Evolutionary conservation across 2,329 filamentous ascomycete species (phyloP), one percentile per base, ranked within the genome.

Genomic region (Intubia oerlemansii): DNA sequence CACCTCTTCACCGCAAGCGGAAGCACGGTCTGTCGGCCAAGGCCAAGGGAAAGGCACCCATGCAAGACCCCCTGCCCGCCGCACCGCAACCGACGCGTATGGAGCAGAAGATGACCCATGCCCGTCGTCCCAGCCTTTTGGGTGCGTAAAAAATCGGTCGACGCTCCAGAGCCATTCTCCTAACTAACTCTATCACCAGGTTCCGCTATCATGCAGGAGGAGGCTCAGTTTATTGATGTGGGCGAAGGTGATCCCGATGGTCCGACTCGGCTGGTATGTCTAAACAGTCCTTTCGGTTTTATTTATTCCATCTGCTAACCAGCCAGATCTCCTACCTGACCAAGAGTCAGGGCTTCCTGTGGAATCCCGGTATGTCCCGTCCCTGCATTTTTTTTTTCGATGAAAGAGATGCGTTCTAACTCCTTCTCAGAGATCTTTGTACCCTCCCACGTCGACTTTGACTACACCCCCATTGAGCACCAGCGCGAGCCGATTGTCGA

Each of bases 301-400:
- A n/a, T n/a, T n/a, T n/a, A n/a, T n/a, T n/a, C n/a, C n/a, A n/a
- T n/a, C n/a, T n/a, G n/a, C n/a, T n/a, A n/a, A n/a, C n/a, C n/a
- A n/a, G n/a, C n/a, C n/a, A n/a, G n/a, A 80, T 84, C 38, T 78
- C 75, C 14, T 85, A 80, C 46, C 66, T 84, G 28, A 72, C 77
- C 35, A 74, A 72, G 5, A 76, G 70, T 43, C 77, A 85, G 50
- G 77, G 77, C 32, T 85, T 81, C 44, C 68, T 72, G 35, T 85
- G 77, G 77, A 84, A 84, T 48, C 76, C 77, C 48, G 71, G 70
- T 74, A 53, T 31, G 51, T 42, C n/a, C n/a, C n/a, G n/a, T n/a
- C n/a, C n/a, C n/a, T n/a, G n/a, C n/a, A n/a, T n/a, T n/a, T n/a
- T n/a, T n/a, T n/a, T n/a, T n/a, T n/a, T n/a, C n/a, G n/a, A n/a